Evolutionary conservation across 805 yeast species (phyloP), one percentile per base, ranked within the genome.

Genomic region (Danielozyma ontarioensis): DNA sequence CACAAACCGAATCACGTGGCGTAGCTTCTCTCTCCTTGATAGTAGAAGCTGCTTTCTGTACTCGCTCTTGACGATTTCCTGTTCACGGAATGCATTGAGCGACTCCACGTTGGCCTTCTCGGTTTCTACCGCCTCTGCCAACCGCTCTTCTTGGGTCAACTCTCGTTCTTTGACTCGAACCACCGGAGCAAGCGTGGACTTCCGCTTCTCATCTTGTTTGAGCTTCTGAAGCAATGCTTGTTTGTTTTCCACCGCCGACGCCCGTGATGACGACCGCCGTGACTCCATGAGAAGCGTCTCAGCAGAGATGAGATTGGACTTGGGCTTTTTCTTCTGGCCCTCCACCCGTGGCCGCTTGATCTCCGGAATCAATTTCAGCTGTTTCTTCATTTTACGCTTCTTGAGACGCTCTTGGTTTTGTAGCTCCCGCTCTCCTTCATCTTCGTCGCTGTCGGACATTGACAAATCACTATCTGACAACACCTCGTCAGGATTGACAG

Each of bases 81-180:
- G 90, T 47, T 89, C 94, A 46, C 81, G 76, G 51, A 84, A 93
- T 47, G 74, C 68, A 41, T 83, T 78, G 43, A 93, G 64, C 3
- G 96, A 83, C 17, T 76, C 64, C 2, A 78, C 62, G 55, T 93
- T 93, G 28, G 74, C 71, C 51, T 73, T 70, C 57, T 93, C 98
- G 0, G 97, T 93, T 45, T 80, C 83, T 29, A 79, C 64, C 1
- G 98, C 97, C 53, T 87, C 93, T n/a, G 72, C 80, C 28, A 83
- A 57, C 26, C 81, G 64, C 50, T 83, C 86, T 37, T 76, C 87
- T 45, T 83, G 83, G 0, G 93, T 82, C 49, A 78, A 61, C 61
- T 77, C 77, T 13, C 56, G 55, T 31, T 67, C 62, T 37, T 68
- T 58, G 6, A 57, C 53, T 18, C 64, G 54, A 1, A 59, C 55